Evolutionary conservation across 768 basidiomycete genomes (phyloP).

Genomic region (Boletus reticulatus): DNA sequence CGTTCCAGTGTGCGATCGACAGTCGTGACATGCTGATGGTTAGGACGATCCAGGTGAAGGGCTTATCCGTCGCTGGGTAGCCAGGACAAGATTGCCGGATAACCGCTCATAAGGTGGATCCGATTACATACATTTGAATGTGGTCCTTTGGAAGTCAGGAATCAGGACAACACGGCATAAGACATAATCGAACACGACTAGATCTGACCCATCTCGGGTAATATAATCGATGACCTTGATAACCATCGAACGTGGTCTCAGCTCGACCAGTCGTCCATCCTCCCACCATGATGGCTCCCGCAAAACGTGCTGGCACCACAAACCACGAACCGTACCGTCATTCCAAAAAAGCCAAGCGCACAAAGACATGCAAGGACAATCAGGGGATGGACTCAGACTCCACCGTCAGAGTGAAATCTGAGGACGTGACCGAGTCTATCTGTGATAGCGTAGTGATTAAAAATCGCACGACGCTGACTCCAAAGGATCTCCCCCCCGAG

Average conservation of each 20-base stretch:
- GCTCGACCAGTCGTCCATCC: too few species aligned
- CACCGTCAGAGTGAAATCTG: background rate
- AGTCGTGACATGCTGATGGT: slow-evolving; percentile 33
- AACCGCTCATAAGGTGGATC: too few species aligned
- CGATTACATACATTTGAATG: too few species aligned
- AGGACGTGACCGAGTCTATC: background rate
- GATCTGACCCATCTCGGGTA: too few species aligned
- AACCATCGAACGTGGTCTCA: too few species aligned
- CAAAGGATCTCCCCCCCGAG: background rate
- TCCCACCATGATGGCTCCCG: too few species aligned
- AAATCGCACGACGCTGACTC: background rate
- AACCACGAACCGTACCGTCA: too few species aligned
- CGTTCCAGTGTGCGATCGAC: slow-evolving; percentile 71
- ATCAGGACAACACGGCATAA: too few species aligned
- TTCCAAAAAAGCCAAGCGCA: background rate
- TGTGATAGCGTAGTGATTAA: background rate
- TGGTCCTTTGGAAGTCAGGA: too few species aligned
- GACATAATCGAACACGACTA: background rate
- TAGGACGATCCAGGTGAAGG: too few species aligned
- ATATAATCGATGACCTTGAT: background rate
- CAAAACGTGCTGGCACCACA: too few species aligned
- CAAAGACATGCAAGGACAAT: background rate
- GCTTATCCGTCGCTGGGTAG: background rate
- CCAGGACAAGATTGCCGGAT: background rate
- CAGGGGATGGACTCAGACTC: background rate